A percentile compares a stretch with the other conserved stretches of the same genome.
These are phyloP conservation scores for Sorghum bicolor DNA, from an alignment of 176 grass and related monocot genomes.

Conservation along the genomic window Sorghum_bicolor_NCBIv3 NC_012879.2:53396001-53396500, in stretches of 20 bases:
- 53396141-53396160: background rate
- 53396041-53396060: background rate
- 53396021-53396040: background rate
- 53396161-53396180: slow-evolving; percentile 2
- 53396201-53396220: background rate
- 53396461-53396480: no score
- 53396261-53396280: background rate
- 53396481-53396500: no score
- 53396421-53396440: no score
- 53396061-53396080: background rate
- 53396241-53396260: background rate
- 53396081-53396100: background rate
- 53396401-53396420: no score
- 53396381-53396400: no score
- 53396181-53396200: background rate
- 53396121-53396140: background rate
- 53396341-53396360: no score
- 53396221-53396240: background rate
- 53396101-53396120: background rate
- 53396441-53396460: no score
- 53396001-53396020: background rate
- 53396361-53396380: no score
- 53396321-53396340: no score
- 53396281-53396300: no score
- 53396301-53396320: no score